Percentiles rank a stretch among this genome's conserved stretches.
Conservation (phyloP, 2,329 filamentous ascomycete genomes). For the Corynespora cassiicola region DNA sequence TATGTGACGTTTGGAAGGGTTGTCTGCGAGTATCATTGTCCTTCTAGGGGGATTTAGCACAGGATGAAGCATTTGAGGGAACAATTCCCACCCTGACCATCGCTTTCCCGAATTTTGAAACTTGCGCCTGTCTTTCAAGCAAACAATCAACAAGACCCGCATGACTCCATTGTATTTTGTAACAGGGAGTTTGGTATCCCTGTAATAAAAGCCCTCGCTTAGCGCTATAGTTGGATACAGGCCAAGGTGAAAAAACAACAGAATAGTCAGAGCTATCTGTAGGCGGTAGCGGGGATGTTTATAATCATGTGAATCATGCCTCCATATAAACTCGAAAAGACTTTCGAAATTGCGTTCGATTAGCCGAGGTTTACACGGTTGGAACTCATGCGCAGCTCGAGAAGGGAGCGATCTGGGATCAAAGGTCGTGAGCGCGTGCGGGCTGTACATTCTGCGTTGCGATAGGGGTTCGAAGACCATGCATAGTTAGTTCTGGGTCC, state of each 20-base stretch:
- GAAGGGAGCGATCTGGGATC: too few relatives aligned
- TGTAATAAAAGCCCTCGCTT: conserved; percentile 4
- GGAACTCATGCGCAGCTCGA: conserved; percentile 2
- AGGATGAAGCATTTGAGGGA: background rate
- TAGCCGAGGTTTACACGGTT: conserved; percentile 1
- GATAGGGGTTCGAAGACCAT: too few relatives aligned
- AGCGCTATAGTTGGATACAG: conserved; percentile 1
- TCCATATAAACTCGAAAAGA: background rate
- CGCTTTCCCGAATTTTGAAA: conserved; percentile 1
- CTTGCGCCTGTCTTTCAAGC: background rate
- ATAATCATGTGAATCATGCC: background rate
- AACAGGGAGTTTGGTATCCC: background rate
- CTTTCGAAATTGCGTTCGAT: background rate
- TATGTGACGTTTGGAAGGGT: background rate
- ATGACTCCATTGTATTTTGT: background rate
- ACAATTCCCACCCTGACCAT: conserved; percentile 1
- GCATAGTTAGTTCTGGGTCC: too few relatives aligned
- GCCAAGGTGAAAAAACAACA: conserved; percentile 1
- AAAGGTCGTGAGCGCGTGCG: too few relatives aligned
- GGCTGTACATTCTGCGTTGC: too few relatives aligned
- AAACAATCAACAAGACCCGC: background rate
- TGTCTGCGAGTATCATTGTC: background rate
- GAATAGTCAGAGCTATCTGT: background rate
- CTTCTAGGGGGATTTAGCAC: background rate
- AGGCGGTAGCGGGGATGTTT: conserved; percentile 1